Conservation (phyloP, 768 basidiomycete species). For the Naganishia kalamii region DNA sequence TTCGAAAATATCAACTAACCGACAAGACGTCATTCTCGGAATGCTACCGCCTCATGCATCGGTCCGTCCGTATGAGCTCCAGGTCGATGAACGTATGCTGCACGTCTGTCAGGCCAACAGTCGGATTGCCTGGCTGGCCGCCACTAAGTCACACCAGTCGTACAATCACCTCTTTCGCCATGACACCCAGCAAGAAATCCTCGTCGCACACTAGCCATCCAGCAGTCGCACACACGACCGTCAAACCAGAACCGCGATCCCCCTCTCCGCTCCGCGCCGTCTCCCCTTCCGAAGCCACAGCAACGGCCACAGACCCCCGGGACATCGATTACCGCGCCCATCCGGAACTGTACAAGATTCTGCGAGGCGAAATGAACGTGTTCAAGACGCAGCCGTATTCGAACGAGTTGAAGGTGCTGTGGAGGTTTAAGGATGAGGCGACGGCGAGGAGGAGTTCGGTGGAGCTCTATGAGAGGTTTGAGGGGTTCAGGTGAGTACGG, state of each 20-base stretch:
- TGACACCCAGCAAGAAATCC: neutral
- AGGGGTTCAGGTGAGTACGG: constrained; percentile 27
- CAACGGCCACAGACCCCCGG: neutral
- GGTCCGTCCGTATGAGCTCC: too few relatives aligned
- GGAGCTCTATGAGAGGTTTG: constrained; percentile 32
- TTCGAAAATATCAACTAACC: too few relatives aligned
- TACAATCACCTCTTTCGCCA: too few relatives aligned
- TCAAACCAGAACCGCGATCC: neutral
- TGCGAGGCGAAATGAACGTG: constrained; percentile 41
- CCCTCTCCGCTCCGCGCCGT: neutral
- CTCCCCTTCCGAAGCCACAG: neutral
- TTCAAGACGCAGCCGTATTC: constrained; percentile 45
- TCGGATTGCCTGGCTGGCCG: too few relatives aligned
- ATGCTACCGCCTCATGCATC: too few relatives aligned
- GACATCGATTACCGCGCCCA: neutral
- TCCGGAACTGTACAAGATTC: constrained; percentile 24
- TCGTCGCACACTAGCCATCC: neutral
- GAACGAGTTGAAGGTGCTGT: constrained; percentile 33
- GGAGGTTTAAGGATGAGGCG: constrained; percentile 40
- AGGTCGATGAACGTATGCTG: too few relatives aligned
- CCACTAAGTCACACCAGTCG: too few relatives aligned
- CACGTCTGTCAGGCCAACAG: too few relatives aligned
- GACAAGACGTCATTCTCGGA: too few relatives aligned
- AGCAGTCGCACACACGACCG: neutral
- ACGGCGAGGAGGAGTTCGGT: constrained; percentile 31